Base-by-base conservation (phyloP, 768 basidiomycete genomes). In the Tricholoma matsutake region DNA sequence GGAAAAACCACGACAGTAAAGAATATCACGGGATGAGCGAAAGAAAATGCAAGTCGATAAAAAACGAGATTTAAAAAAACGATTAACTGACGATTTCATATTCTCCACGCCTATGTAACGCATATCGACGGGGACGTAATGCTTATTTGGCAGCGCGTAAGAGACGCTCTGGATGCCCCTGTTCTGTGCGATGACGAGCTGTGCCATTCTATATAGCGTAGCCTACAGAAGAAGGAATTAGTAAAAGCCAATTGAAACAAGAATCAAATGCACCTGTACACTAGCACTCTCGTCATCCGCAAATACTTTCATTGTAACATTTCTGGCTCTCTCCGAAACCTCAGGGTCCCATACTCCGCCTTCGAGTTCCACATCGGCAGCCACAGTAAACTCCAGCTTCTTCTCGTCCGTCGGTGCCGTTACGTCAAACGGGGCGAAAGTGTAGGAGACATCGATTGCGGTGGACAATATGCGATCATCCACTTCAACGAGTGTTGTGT, bases 391-490 rank as follows among this genome's bases (percentile, higher is more conserved):
- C 16, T 79, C 78, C 13, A 86, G 75, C 61, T 83, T 78, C 69
- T 77, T 77, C 39, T 75, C 79, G 62, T 89, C 87, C 2, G 65
- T 72, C 0, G 86, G 85, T 2, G 80, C 51, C 3, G 72, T 58
- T 37, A 91, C 73, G 2, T 67, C 54, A 34, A 90, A 68, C 0
- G 81, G 76, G 1, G 73, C 56, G 70, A 93, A 91, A 1, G 76
- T 82, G 73, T 94, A 96, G 1, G 75, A 72, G 22, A 94, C 78
- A 63, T 96, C 91, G 59, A 98, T 78, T 4, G 91, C 84, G 2
- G 96, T 98, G 16, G 90, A 92, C 76, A 98, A 89, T 67, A 98
- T 89, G 8, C 96, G 84, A 64, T 98, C 96, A 65, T 87, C 73
- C 47, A 96, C 95, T 64, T 91, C 87, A 13, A 72, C 77, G 20